Conservation (phyloP, 2,329 filamentous ascomycete genomes). For the Ilyonectria robusta region DNA sequence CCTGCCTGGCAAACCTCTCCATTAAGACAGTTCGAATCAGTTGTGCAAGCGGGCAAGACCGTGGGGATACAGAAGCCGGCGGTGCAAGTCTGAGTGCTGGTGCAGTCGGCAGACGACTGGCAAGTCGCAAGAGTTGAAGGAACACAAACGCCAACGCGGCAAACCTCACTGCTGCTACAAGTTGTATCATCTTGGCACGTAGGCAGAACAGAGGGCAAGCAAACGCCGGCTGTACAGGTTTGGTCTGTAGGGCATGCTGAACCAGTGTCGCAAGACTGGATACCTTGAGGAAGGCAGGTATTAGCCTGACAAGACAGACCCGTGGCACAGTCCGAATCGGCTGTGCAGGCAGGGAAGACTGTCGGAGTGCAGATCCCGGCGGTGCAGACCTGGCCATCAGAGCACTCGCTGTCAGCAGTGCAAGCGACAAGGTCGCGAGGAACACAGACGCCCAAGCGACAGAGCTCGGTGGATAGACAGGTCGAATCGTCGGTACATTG, state of each 20-base stretch:
- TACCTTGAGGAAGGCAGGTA: constrained; percentile 6
- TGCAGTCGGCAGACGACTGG: background rate
- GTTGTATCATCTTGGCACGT: background rate
- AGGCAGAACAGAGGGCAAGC: constrained; percentile 5
- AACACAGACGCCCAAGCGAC: constrained; percentile 16
- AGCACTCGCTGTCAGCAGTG: background rate
- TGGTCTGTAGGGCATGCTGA: constrained; percentile 2
- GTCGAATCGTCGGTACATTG: constrained; percentile 14
- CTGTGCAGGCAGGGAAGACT: constrained; percentile 8
- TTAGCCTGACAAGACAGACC: constrained; percentile 7
- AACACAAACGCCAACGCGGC: constrained; percentile 11
- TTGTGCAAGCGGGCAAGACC: constrained; percentile 15
- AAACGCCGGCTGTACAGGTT: constrained; percentile 14
- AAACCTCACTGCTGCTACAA: constrained; percentile 2
- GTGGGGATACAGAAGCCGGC: constrained; percentile 6
- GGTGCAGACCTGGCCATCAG: background rate
- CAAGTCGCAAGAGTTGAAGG: background rate
- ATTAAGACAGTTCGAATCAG: background rate
- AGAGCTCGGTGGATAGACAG: background rate
- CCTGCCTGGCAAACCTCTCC: constrained; percentile 4
- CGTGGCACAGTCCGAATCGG: background rate
- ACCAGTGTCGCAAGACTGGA: background rate
- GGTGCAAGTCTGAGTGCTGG: background rate
- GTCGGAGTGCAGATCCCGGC: constrained; percentile 3
- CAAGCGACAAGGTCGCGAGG: background rate